These are phyloP conservation scores for Beauveria sp. DNA, from an alignment of 2,329 filamentous ascomycete genomes.

Conservation along the genomic window DNA sequence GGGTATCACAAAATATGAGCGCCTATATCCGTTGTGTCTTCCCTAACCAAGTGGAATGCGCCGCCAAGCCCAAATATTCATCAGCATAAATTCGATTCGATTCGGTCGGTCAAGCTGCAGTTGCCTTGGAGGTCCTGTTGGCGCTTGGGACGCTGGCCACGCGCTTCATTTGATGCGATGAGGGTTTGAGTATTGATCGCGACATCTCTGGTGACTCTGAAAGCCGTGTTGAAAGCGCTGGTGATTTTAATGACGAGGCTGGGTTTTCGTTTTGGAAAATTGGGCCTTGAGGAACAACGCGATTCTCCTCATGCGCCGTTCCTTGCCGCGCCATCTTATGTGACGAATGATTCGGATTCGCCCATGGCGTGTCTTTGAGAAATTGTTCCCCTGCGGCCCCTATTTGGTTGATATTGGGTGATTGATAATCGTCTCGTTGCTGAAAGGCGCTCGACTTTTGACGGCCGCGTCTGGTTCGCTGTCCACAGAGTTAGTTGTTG, in stretches of 20 bases:
- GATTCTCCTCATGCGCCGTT: slow-evolving; percentile 8
- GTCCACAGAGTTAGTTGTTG: slow-evolving; percentile 3
- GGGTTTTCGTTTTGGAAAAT: slow-evolving; percentile 7
- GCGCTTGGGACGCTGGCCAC: slow-evolving; percentile 23
- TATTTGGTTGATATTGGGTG: slow-evolving; percentile 40
- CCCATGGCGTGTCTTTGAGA: slow-evolving; percentile 84
- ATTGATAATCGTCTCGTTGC: slow-evolving; percentile 40
- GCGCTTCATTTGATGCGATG: slow-evolving; percentile 26
- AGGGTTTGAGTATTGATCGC: slow-evolving; percentile 27
- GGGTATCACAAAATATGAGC: slow-evolving; percentile 30
- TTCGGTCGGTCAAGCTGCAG: slow-evolving; percentile 22
- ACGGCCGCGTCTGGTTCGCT: slow-evolving; percentile 28
- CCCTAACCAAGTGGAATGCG: slow-evolving; percentile 3
- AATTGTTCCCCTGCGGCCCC: slow-evolving; percentile 76
- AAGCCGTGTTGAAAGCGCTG: slow-evolving; percentile 19
- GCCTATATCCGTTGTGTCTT: slow-evolving; percentile 3
- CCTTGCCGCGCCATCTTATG: slow-evolving; percentile 43
- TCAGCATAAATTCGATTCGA: slow-evolving; percentile 8
- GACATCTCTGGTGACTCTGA: slow-evolving; percentile 39
- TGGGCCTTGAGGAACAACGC: slow-evolving; percentile 5
- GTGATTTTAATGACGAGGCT: slow-evolving; percentile 16
- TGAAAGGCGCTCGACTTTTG: slow-evolving; percentile 30
- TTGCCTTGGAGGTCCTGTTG: slow-evolving; percentile 27
- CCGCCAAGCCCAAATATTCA: neutral
- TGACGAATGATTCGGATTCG: slow-evolving; percentile 75